Evolutionary conservation across 2,329 filamentous ascomycete genomes (phyloP).

Genomic region (Botryosphaeria agaves): DNA sequence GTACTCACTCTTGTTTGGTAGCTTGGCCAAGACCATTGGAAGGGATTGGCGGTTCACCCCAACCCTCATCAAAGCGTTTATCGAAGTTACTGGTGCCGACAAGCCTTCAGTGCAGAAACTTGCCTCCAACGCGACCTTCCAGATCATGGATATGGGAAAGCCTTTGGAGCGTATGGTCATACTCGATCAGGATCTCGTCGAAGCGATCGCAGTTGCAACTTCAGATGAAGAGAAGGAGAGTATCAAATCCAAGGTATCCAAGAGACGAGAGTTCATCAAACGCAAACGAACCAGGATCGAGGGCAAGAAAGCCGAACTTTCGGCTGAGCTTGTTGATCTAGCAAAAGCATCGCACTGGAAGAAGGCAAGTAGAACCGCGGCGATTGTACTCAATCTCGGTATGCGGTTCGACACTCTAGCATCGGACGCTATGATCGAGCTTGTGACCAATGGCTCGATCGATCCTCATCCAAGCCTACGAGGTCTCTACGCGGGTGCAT

Average conservation of each 20-base stretch:
- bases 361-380: slow-evolving; percentile 73
- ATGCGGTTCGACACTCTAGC: slow-evolving; percentile 83
- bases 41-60: slow-evolving; percentile 94
- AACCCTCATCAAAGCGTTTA: slow-evolving; percentile 74
- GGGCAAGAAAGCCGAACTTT: slow-evolving; percentile 61
- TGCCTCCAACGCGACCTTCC: slow-evolving; percentile 63
- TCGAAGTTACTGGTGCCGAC: slow-evolving; percentile 76
- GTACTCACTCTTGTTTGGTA: slow-evolving; percentile 83
- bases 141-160: slow-evolving; percentile 83
- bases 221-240: slow-evolving; percentile 29
- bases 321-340: slow-evolving; percentile 62
- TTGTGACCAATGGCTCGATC: slow-evolving; percentile 68
- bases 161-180: slow-evolving; percentile 75
- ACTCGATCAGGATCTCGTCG: slow-evolving; percentile 50
- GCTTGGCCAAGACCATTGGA: slow-evolving; percentile 69
- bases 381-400: slow-evolving; percentile 80
- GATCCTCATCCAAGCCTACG: slow-evolving; percentile 81
- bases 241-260: slow-evolving; percentile 41
- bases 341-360: slow-evolving; percentile 86
- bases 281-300: slow-evolving; percentile 65
- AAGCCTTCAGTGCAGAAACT: slow-evolving; percentile 89
- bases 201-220: slow-evolving; percentile 14
- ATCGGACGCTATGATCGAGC: slow-evolving; percentile 62
- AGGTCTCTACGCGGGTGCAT: slow-evolving; percentile 61
- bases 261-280: slow-evolving; percentile 56